phyloP scores from a whole-genome alignment of 2,329 filamentous ascomycete species.

The Fusarium armeniacum region DNA sequence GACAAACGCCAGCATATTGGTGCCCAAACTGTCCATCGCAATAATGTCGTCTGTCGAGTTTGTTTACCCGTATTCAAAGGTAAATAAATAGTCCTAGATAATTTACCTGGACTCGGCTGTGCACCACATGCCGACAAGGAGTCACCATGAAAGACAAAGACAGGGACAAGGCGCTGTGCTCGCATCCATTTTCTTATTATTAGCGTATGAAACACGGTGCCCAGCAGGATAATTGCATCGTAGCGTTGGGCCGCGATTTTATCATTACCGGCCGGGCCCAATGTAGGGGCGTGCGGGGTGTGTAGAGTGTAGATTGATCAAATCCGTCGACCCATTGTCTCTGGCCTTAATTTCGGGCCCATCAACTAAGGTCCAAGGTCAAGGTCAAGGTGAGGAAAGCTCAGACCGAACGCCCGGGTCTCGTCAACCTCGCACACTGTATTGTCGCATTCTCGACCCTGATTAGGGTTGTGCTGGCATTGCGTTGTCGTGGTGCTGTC shows the following conservation, averaged over 20 bases:
- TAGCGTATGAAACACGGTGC: conserved; percentile 51
- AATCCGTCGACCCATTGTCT: conserved; percentile 44
- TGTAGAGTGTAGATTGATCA: conserved; percentile 19
- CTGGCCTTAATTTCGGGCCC: conserved; percentile 50
- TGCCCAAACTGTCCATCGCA: conserved; percentile 30
- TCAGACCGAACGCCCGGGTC: conserved; percentile 48
- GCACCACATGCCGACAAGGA: conserved; percentile 46
- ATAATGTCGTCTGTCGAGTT: conserved; percentile 26
- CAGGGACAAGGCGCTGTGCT: conserved; percentile 38
- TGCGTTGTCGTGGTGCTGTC: conserved; percentile 31
- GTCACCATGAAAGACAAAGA: conserved; percentile 36
- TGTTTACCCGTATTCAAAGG: conserved; percentile 35
- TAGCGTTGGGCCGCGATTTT: conserved; percentile 49
- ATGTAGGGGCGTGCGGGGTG: conserved; percentile 41
- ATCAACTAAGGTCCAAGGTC: conserved; percentile 26
- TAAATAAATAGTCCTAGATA: conserved; percentile 44
- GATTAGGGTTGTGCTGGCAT: conserved; percentile 37
- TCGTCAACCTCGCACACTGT: conserved; percentile 43
- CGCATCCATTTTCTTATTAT: conserved; percentile 43
- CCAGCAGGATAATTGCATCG: conserved; percentile 45
- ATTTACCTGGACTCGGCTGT: conserved; percentile 44
- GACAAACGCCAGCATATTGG: conserved; percentile 20
- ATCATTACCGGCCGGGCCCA: conserved; percentile 45
- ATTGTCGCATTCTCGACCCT: conserved; percentile 35
- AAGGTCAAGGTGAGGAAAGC: conserved; percentile 46